Conservation (phyloP, 352 stramenopile species). For the Globisporangium abappressorium region DNA sequence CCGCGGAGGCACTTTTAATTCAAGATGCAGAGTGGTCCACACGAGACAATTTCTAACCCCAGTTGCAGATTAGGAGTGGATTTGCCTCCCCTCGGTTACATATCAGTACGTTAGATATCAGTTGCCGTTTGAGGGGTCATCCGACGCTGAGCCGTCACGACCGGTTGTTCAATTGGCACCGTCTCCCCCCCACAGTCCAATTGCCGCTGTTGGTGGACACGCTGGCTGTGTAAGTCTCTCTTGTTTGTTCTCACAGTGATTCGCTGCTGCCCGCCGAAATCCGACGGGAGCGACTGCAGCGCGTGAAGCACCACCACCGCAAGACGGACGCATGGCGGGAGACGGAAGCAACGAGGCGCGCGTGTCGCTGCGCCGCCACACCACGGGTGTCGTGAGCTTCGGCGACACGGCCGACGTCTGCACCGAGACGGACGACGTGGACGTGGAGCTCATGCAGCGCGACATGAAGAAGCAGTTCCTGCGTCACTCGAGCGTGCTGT, state of each 20-base stretch:
- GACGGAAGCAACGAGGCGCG: conserved; percentile 23
- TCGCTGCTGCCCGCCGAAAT: conserved; percentile 1
- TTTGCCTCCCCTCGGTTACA: neutral
- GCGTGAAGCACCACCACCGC: neutral
- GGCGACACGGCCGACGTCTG: conserved; percentile 72
- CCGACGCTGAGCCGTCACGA: neutral
- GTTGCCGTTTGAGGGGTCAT: neutral
- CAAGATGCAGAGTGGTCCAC: neutral
- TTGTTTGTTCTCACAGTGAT: conserved; percentile 4
- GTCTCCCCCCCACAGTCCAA: conserved; percentile 1
- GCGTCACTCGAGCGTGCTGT: conserved; percentile 75
- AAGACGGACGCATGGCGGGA: conserved; percentile 4
- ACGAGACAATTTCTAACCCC: neutral
- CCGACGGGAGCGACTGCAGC: conserved; percentile 4
- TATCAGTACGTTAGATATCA: neutral
- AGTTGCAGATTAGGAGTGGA: neutral
- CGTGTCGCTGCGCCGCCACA: conserved; percentile 68
- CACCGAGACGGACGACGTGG: conserved; percentile 79
- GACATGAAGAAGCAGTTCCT: conserved; percentile 69
- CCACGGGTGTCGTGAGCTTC: conserved; percentile 78
- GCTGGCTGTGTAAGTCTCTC: neutral
- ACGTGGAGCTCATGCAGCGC: conserved; percentile 68
- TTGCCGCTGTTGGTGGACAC: conserved; percentile 8
- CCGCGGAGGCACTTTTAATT: neutral
- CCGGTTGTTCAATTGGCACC: conserved; percentile 1